phyloP scores from a whole-genome alignment of 371 early-diverging fungal genomes.

The Antonospora locustae region DNA sequence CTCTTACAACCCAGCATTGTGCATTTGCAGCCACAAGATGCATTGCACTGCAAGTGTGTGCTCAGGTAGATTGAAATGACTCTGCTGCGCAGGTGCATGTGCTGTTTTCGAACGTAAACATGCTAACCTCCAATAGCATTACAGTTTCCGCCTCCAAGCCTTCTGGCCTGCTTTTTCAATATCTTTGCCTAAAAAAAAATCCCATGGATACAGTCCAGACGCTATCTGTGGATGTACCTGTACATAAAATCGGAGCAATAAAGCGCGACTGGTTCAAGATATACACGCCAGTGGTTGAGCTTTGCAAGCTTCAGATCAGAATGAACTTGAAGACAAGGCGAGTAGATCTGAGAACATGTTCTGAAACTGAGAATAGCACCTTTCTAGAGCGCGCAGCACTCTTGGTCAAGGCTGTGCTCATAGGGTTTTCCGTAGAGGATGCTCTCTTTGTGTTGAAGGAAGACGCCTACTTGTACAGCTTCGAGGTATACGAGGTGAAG shows the following conservation, averaged over 20 bases:
- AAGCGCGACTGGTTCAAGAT: conserved; percentile 88
- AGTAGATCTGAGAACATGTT: conserved; percentile 69
- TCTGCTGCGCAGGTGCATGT: no score
- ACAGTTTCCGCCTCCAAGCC: no score
- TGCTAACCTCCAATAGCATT: no score
- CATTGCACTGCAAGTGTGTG: no score
- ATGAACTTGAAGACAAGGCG: conserved; percentile 72
- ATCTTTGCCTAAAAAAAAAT: no score
- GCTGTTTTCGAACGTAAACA: no score
- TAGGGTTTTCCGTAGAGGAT: conserved; percentile 82
- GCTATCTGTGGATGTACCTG: conserved; percentile 79
- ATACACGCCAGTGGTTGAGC: conserved; percentile 91
- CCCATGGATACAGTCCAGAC: no score
- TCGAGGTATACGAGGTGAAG: conserved; percentile 93
- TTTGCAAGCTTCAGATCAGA: conserved; percentile 80
- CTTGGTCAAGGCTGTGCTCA: conserved; percentile 66
- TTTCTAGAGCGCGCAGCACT: conserved; percentile 67
- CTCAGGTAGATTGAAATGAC: no score
- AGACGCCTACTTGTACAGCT: conserved; percentile 64
- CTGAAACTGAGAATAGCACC: conserved; percentile 57
- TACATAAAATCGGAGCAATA: conserved; percentile 71
- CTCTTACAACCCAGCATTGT: no score
- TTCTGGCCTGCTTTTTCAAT: no score
- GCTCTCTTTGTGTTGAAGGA: conserved; percentile 73
- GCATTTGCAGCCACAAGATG: no score